Evolutionary conservation across 2,329 filamentous ascomycete genomes (phyloP).

Genomic region (Epichloe aotearoae): DNA sequence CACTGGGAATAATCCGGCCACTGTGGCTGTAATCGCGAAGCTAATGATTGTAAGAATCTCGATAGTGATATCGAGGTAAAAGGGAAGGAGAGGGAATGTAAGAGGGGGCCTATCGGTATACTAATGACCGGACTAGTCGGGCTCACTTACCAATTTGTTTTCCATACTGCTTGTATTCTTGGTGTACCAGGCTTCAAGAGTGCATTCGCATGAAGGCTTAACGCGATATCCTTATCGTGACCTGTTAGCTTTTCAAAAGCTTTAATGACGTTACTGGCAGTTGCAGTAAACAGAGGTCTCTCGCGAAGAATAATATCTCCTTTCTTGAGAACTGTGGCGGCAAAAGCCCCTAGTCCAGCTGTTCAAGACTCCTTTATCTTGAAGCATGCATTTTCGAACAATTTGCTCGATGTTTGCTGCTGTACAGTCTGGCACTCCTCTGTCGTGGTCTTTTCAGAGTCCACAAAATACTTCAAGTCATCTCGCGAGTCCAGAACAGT

Average conservation of each 20-base stretch:
- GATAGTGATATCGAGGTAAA: background rate
- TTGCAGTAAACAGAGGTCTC: constrained; percentile 25
- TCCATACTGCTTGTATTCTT: constrained; percentile 25
- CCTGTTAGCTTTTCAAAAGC: constrained; percentile 23
- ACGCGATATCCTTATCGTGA: constrained; percentile 18
- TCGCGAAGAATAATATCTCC: constrained; percentile 33
- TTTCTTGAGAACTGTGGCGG: constrained; percentile 21
- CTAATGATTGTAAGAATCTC: background rate
- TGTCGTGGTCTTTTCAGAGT: background rate
- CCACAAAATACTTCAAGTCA: background rate
- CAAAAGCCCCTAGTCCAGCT: constrained; percentile 29
- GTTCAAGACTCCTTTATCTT: constrained; percentile 22
- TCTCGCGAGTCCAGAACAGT: background rate
- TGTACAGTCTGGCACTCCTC: too few species aligned
- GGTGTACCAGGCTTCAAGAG: constrained; percentile 15
- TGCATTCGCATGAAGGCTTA: constrained; percentile 25
- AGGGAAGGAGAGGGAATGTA: background rate
- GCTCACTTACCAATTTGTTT: constrained; percentile 32
- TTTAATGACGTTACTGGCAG: constrained; percentile 15
- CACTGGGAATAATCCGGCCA: constrained; percentile 33
- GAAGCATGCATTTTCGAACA: constrained; percentile 27
- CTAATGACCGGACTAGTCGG: background rate
- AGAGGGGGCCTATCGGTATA: too few species aligned
- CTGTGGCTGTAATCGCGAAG: constrained; percentile 15
- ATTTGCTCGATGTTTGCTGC: background rate